Conservation (phyloP, 108 stramenopile species). For the Skeletonema grethae region DNA sequence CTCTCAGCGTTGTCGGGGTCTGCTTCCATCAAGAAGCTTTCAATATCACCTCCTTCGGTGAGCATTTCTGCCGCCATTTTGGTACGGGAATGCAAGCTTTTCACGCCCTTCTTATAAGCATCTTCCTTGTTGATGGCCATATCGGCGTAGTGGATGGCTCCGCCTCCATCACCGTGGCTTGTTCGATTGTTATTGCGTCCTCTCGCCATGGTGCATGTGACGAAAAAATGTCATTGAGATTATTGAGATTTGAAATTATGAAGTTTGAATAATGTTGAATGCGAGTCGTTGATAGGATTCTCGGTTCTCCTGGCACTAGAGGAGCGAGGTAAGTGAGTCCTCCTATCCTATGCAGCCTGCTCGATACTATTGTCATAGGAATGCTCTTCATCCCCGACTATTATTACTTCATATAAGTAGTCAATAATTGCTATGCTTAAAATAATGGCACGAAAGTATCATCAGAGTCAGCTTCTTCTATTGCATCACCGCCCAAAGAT, state of each 20-base stretch:
- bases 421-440: conserved; percentile 14
- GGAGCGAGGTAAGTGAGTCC: no score
- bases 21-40: conserved; percentile 31
- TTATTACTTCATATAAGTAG: no score
- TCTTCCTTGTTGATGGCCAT: conserved; percentile 49
- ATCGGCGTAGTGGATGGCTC: conserved; percentile 34
- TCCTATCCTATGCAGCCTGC: no score
- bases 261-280: no score
- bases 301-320: neutral
- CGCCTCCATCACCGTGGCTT: conserved; percentile 16
- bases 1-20: conserved; percentile 16
- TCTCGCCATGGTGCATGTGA: conserved; percentile 8
- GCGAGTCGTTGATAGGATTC: neutral
- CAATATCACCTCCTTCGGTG: conserved; percentile 41
- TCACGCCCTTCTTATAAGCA: conserved; percentile 34
- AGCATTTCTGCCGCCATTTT: conserved; percentile 44
- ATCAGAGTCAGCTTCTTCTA: conserved; percentile 30
- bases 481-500: conserved; percentile 34
- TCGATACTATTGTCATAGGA: no score
- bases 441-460: conserved; percentile 80
- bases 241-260: no score
- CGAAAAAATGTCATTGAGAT: neutral
- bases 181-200: conserved; percentile 9
- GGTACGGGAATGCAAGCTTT: conserved; percentile 40
- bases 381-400: no score